Evolutionary conservation across 2,329 filamentous ascomycete species (phyloP).

Genomic region (Sporothrix luriei): DNA sequence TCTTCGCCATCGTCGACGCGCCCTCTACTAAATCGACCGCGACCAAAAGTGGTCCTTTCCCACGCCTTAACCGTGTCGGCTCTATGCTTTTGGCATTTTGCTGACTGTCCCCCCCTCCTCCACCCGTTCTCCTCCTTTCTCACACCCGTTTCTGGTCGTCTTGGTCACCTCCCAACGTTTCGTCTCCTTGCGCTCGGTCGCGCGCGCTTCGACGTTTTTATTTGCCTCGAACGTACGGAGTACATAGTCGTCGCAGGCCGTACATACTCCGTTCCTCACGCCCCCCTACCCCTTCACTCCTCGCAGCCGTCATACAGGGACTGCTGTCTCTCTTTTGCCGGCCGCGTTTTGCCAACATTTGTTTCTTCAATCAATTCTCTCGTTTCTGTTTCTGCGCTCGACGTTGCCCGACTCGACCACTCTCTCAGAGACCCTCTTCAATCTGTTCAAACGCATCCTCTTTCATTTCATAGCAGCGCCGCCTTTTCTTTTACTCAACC

Average conservation of each 20-base stretch:
- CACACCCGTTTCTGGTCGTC: slow-evolving; percentile 17
- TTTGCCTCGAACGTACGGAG: not conserved
- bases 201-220: slow-evolving; percentile 29
- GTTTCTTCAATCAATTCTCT: not conserved
- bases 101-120: slow-evolving; percentile 23
- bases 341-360: slow-evolving; percentile 5
- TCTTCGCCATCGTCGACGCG: not conserved
- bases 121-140: not conserved
- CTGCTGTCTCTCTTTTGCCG: not conserved
- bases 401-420: slow-evolving; percentile 15
- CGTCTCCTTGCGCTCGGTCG: slow-evolving; percentile 25
- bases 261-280: not conserved
- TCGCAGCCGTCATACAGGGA: not conserved
- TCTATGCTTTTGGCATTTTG: slow-evolving; percentile 1
- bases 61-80: not conserved
- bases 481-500: not conserved
- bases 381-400: slow-evolving; percentile 4
- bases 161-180: slow-evolving; percentile 22
- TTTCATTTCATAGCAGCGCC: not conserved
- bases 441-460: not conserved
- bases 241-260: not conserved
- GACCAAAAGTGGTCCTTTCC: slow-evolving; percentile 6
- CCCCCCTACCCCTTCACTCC: not conserved
- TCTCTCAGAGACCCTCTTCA: not conserved
- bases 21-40: not conserved